Conservation (phyloP, 1,139 yeast species). For the Kazachstania sp. region DNA sequence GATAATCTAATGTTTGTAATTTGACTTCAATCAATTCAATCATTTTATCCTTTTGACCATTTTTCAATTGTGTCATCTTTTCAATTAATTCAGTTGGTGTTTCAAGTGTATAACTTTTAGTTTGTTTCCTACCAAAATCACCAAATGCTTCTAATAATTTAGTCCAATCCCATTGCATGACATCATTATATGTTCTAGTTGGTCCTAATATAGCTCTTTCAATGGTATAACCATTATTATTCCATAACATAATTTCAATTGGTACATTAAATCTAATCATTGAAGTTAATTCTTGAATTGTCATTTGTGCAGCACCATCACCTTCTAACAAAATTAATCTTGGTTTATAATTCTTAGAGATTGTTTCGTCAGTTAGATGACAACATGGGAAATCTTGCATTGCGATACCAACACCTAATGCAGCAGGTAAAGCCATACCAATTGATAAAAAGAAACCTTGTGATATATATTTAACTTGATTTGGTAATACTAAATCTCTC, state of each 20-base stretch:
- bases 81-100: slow-evolving; percentile 12
- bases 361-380: slow-evolving; percentile 13
- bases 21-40: slow-evolving; percentile 60
- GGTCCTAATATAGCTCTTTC: slow-evolving; percentile 81
- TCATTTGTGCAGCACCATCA: slow-evolving; percentile 90
- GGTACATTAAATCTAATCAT: slow-evolving; percentile 50
- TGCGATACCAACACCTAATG: slow-evolving; percentile 71
- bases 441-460: slow-evolving; percentile 76
- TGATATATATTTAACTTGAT: slow-evolving; percentile 42
- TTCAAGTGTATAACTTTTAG: slow-evolving; percentile 11
- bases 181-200: slow-evolving; percentile 67
- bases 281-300: slow-evolving; percentile 70
- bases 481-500: slow-evolving; percentile 54
- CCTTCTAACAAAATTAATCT: slow-evolving; percentile 71
- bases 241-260: slow-evolving; percentile 61
- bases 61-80: slow-evolving; percentile 15
- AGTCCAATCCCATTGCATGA: slow-evolving; percentile 79
- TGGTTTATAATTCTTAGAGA: slow-evolving; percentile 34
- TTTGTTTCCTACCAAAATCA: slow-evolving; percentile 32
- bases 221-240: slow-evolving; percentile 80
- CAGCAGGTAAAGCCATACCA: slow-evolving; percentile 80
- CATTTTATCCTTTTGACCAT: slow-evolving; percentile 26
- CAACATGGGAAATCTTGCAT: slow-evolving; percentile 39
- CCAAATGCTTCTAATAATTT: slow-evolving; percentile 60
- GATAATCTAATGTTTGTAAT: slow-evolving; percentile 64